These are phyloP conservation scores for Tricholoma terreum DNA, from an alignment of 768 basidiomycete species.

Conservation along the genomic window DNA sequence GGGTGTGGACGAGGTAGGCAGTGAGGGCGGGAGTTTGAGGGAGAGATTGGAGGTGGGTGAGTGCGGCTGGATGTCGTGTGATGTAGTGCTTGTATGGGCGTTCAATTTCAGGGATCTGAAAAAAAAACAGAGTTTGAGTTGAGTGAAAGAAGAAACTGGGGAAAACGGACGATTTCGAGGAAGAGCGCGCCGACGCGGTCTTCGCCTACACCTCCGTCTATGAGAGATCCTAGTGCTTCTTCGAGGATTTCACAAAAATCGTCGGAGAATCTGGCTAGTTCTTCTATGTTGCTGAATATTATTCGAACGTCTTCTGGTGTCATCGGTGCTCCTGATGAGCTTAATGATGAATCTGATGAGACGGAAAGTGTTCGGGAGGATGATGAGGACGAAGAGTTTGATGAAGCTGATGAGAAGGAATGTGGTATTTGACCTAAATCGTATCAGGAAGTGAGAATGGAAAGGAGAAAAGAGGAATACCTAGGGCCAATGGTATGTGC, in stretches of 20 bases:
- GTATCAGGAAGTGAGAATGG: not conserved
- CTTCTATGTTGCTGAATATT: slow-evolving; percentile 75
- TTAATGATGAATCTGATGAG: slow-evolving; percentile 46
- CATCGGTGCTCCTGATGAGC: slow-evolving; percentile 55
- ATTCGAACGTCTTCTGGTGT: slow-evolving; percentile 62
- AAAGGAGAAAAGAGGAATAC: slow-evolving; percentile 31
- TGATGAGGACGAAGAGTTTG: slow-evolving; percentile 45
- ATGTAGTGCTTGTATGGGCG: slow-evolving; percentile 78
- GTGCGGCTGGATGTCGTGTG: slow-evolving; percentile 71
- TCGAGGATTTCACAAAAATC: slow-evolving; percentile 62
- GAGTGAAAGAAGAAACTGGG: slow-evolving; percentile 6
- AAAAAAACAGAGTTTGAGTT: slow-evolving; percentile 2
- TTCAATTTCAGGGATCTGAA: slow-evolving; percentile 67
- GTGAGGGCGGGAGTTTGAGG: slow-evolving; percentile 54
- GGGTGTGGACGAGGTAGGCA: slow-evolving; percentile 65
- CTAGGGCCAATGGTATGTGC: slow-evolving; percentile 75
- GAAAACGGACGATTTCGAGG: slow-evolving; percentile 57
- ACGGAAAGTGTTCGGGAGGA: slow-evolving; percentile 49
- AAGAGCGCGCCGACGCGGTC: slow-evolving; percentile 73
- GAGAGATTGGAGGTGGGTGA: slow-evolving; percentile 54
- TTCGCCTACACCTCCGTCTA: slow-evolving; percentile 64
- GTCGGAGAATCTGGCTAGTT: slow-evolving; percentile 73
- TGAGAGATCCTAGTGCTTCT: slow-evolving; percentile 56
- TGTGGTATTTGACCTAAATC: slow-evolving; percentile 30
- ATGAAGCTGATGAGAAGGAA: slow-evolving; percentile 38